A percentile compares a stretch with the other conserved stretches of the same genome.
Evolutionary conservation across 257 asterid genomes (phyloP).

Genomic region (Solanum clarkiae): DNA sequence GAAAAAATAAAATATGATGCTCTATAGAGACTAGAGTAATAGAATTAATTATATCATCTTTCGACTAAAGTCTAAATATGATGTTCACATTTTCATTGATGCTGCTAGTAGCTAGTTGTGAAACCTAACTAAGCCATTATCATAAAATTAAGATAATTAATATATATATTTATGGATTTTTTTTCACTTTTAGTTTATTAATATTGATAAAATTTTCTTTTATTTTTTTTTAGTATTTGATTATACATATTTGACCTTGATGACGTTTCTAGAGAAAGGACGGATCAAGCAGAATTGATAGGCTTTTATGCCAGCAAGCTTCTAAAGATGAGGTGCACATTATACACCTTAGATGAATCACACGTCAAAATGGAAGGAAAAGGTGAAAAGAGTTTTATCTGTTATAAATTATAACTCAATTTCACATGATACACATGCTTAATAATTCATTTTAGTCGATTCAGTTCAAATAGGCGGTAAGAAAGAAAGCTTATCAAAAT

Average conservation of each 20-base stretch:
- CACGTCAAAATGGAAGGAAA: neutral
- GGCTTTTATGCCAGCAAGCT: neutral
- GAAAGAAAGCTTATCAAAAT: too few relatives aligned
- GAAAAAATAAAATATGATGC: neutral
- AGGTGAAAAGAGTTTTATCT: neutral
- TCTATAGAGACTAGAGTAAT: neutral
- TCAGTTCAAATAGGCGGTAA: too few relatives aligned
- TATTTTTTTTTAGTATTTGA: neutral
- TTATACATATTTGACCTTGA: neutral
- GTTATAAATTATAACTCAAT: neutral
- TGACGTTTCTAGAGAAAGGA: neutral
- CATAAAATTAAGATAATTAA: neutral
- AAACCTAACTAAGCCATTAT: neutral
- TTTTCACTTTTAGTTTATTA: neutral
- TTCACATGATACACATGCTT: neutral
- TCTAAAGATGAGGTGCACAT: neutral
- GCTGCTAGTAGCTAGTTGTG: neutral
- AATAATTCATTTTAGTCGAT: too few relatives aligned
- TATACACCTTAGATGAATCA: neutral
- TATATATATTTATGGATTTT: neutral
- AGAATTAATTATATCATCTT: neutral
- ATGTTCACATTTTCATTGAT: neutral
- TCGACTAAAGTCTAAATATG: neutral
- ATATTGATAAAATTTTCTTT: neutral
- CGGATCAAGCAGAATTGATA: neutral